These are phyloP conservation scores for Saposhnikovia divaricata DNA, from an alignment of 129 eudicot genomes.

Conservation along the genomic window DNA sequence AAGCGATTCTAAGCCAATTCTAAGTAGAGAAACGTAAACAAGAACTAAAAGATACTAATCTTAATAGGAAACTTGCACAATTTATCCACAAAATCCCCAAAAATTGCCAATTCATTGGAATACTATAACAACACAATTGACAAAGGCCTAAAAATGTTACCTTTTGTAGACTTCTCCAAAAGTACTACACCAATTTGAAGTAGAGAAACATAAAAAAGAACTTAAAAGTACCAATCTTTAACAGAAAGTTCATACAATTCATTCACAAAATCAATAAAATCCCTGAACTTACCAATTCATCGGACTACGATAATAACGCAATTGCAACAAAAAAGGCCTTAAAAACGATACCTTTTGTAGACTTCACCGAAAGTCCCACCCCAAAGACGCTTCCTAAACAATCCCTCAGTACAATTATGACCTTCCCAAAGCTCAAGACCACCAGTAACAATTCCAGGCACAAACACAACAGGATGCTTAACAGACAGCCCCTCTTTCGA, in stretches of 20 bases:
- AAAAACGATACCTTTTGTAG: constrained; percentile 54
- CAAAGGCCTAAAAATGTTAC: constrained; percentile 20
- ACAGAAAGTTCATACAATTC: neutral
- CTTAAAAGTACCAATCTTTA: neutral
- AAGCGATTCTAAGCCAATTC: constrained; percentile 59
- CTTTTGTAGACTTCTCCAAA: constrained; percentile 26
- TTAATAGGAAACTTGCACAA: neutral
- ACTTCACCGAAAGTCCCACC: constrained; percentile 97
- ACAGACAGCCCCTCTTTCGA: constrained; percentile 59
- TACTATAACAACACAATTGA: neutral
- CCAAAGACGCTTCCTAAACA: constrained; percentile 93
- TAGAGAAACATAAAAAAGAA: neutral
- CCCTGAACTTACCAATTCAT: neutral
- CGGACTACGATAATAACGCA: neutral
- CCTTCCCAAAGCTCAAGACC: constrained; percentile 98
- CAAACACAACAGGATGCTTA: constrained; percentile 94
- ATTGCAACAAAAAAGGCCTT: neutral
- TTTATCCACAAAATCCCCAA: neutral
- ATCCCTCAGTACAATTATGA: constrained; percentile 74
- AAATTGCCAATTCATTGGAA: neutral
- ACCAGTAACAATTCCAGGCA: constrained; percentile 94
- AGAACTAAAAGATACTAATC: neutral
- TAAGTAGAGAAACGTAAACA: neutral
- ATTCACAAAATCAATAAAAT: neutral
- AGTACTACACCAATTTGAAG: constrained; percentile 65